A percentile compares a stretch with the other conserved stretches of the same genome.
phyloP scores from a whole-genome alignment of 2,329 filamentous ascomycete species.

The Cladosporium phlei region DNA sequence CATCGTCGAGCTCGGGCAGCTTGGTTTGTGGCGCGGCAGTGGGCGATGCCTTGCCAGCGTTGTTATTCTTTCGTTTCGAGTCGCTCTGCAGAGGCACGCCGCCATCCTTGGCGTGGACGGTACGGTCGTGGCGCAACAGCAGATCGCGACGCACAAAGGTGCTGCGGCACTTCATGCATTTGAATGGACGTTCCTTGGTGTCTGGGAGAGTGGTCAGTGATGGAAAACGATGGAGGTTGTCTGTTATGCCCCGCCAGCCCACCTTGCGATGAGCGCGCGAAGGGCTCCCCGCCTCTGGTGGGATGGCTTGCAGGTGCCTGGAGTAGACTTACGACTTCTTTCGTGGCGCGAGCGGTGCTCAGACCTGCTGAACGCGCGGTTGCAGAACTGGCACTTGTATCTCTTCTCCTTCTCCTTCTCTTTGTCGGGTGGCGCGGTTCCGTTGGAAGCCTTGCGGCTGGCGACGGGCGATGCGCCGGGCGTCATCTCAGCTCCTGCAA shows the following conservation, averaged over 20 bases:
- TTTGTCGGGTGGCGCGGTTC: conserved; percentile 14
- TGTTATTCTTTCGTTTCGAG: conserved; percentile 66
- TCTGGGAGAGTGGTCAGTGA: conserved; percentile 52
- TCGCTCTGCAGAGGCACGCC: conserved; percentile 91
- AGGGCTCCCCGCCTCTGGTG: conserved; percentile 15
- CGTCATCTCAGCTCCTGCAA: conserved; percentile 48
- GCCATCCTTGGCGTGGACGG: conserved; percentile 96
- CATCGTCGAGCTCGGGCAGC: conserved; percentile 74
- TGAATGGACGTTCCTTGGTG: conserved; percentile 98
- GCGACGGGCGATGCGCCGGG: conserved; percentile 60
- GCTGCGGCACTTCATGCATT: conserved; percentile 95
- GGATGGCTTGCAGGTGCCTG: conserved; percentile 12
- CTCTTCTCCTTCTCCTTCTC: conserved; percentile 66
- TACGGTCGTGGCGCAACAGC: conserved; percentile 92
- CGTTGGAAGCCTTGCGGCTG: conserved; percentile 23
- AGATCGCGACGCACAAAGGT: conserved; percentile 97
- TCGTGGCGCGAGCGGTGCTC: conserved; percentile 97
- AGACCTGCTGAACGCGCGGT: conserved; percentile 92
- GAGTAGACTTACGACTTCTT: conserved; percentile 78
- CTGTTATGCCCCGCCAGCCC: conserved; percentile 23
- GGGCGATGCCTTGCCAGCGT: conserved; percentile 34
- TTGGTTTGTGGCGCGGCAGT: conserved; percentile 60
- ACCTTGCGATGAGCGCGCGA: conserved; percentile 17
- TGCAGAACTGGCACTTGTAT: conserved; percentile 99
- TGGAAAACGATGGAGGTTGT: background rate